Percentiles rank a stretch among this genome's conserved stretches.
These are phyloP conservation scores for Euphorbia peplus DNA, from an alignment of 345 rosid genomes.

Conservation along the genomic window DNA sequence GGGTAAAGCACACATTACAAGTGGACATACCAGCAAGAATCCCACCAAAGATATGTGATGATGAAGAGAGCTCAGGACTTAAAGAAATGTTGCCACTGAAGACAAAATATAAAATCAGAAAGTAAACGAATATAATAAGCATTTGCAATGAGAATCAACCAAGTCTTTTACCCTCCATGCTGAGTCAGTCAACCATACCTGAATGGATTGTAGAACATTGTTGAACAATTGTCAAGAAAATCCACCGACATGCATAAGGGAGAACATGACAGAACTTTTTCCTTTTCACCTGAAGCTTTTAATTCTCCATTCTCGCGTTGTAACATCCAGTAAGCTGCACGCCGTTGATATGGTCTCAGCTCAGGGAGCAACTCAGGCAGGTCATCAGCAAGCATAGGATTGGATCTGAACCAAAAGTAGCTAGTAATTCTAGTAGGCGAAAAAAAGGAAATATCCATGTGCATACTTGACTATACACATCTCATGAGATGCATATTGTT, in stretches of 20 bases:
- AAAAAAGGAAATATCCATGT: constrained; percentile 5
- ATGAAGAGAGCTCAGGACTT: constrained; percentile 44
- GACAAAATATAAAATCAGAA: constrained; percentile 20
- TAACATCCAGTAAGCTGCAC: constrained; percentile 97
- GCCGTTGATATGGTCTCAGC: constrained; percentile 87
- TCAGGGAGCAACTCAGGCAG: constrained; percentile 69
- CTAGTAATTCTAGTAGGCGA: constrained; percentile 6
- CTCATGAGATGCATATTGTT: background rate
- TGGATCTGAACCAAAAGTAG: constrained; percentile 41
- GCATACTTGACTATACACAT: constrained; percentile 4
- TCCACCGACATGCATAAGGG: constrained; percentile 63
- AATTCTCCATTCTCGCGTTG: constrained; percentile 71
- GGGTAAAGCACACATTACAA: background rate
- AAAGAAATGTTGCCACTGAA: constrained; percentile 84
- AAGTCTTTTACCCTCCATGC: constrained; percentile 1
- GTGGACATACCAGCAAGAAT: constrained; percentile 82
- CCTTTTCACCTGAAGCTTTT: constrained; percentile 30
- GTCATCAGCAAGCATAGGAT: constrained; percentile 59
- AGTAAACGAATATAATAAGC: constrained; percentile 10
- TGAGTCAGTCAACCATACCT: constrained; percentile 42
- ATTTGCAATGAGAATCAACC: background rate
- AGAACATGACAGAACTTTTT: constrained; percentile 48
- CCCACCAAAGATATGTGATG: constrained; percentile 74
- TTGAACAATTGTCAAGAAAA: constrained; percentile 61
- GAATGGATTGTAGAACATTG: constrained; percentile 92